Conservation (phyloP, 306 rosid species). For the Ochetophila trinervis region DNA sequence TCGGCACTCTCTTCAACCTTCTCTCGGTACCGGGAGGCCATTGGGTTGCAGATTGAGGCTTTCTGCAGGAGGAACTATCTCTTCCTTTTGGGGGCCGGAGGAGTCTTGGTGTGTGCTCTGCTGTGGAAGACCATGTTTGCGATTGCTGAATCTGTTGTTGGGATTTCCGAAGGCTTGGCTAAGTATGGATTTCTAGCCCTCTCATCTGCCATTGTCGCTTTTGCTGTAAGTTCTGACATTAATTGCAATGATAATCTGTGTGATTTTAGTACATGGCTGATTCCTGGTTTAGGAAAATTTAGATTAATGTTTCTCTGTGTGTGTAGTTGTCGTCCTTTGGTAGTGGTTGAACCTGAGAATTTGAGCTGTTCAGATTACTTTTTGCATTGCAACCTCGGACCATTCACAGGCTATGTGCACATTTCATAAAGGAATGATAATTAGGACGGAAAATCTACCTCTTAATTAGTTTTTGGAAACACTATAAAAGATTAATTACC, state of each 20-base stretch:
- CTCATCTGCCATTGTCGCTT: conserved; percentile 72
- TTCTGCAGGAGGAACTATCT: conserved; percentile 62
- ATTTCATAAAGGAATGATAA: not conserved
- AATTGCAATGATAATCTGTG: not conserved
- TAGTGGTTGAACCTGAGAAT: not conserved
- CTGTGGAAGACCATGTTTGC: conserved; percentile 83
- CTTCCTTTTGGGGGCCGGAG: conserved; percentile 61
- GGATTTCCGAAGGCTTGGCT: conserved; percentile 85
- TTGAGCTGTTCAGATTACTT: not conserved
- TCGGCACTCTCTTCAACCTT: conserved; percentile 48
- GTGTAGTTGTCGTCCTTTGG: not conserved
- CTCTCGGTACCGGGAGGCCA: conserved; percentile 69
- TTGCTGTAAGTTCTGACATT: not conserved
- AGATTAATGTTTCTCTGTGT: not conserved
- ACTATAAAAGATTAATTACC: too few species aligned
- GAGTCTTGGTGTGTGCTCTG: conserved; percentile 55
- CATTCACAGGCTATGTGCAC: not conserved
- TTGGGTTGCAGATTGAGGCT: conserved; percentile 87
- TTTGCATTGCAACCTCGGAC: not conserved
- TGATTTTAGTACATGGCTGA: not conserved
- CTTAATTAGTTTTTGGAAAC: too few species aligned
- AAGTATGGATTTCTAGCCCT: conserved; percentile 94
- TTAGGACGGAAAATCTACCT: too few species aligned
- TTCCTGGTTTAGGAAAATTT: not conserved
- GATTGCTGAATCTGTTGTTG: conserved; percentile 65